Evolutionary conservation across 306 rosid genomes (phyloP).

Genomic region (Aeschynomene evenia): DNA sequence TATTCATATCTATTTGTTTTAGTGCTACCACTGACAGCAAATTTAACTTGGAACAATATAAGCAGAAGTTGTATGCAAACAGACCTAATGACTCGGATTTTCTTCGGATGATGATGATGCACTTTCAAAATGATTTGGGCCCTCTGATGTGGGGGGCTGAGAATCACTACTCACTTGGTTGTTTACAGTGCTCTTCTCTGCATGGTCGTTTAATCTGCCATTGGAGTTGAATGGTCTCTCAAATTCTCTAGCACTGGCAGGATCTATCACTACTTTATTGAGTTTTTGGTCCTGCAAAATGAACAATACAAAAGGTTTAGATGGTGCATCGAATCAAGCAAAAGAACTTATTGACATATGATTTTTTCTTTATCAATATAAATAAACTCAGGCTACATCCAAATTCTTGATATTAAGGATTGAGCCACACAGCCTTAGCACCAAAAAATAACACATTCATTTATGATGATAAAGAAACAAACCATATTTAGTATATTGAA

Average conservation of each 20-base stretch:
- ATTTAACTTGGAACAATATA: background rate
- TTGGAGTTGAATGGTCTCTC: slow-evolving; percentile 61
- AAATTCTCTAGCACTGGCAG: slow-evolving; percentile 58
- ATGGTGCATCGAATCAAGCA: slow-evolving; percentile 6
- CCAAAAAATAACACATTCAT: background rate
- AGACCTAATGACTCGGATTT: slow-evolving; percentile 37
- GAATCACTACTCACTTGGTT: slow-evolving; percentile 44
- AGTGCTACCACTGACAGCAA: slow-evolving; percentile 12
- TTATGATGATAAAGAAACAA: slow-evolving; percentile 1
- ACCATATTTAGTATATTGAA: slow-evolving; percentile 1
- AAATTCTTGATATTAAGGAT: background rate
- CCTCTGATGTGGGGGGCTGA: slow-evolving; percentile 37
- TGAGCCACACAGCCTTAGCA: background rate
- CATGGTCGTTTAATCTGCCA: slow-evolving; percentile 47
- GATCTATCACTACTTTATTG: slow-evolving; percentile 57
- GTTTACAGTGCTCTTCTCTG: slow-evolving; percentile 46
- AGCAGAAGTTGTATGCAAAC: slow-evolving; percentile 28
- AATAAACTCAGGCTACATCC: background rate
- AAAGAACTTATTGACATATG: background rate
- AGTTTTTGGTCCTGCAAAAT: slow-evolving; percentile 68
- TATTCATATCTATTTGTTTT: slow-evolving; percentile 20
- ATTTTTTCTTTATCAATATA: background rate
- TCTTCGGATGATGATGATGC: slow-evolving; percentile 49
- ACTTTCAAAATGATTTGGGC: slow-evolving; percentile 45
- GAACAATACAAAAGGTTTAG: slow-evolving; percentile 3